Base-by-base conservation (phyloP, 768 basidiomycete species). In the Rhodosporidiobolus sp. region DNA sequence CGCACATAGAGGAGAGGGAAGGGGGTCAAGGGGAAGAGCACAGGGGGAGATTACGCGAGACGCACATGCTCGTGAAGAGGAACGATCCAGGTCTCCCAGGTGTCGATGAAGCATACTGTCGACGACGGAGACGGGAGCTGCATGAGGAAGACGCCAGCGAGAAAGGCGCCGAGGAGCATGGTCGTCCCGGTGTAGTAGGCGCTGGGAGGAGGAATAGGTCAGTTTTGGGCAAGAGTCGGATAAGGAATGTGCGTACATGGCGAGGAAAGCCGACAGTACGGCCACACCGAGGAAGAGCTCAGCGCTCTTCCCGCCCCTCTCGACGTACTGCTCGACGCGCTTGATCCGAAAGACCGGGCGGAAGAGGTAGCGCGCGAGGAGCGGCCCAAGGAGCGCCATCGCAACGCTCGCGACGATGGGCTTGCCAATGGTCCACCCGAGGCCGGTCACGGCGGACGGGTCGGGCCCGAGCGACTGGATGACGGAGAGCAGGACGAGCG, bases 161-260 rank as follows among this genome's bases (percentile, higher is more conserved):
- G 80, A 79, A 86, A 88, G 0, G 87, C 87, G 3, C 88, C 88
- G 57, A 87, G 86, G 1, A 89, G 82, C 55, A 87, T 84, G 58
- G 86, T 88, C 0, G 86, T 87, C 5, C 86, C 86, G 0, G 86
- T 83, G 77, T 85, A 87, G n/a, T 81, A 80, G 0, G 76, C 62
- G 8, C 73, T 67, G 58, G 50, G 48, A 58, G 46, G 52, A 30
- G 55, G 32, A 50, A 16, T 30, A 38, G 24, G 45, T 50, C 56
- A 49, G 56, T 48, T 24, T 34, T 22, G 11, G 19, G 5, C 4
- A 34, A 46, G 54, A 14, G 26, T 10, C 28, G 34, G 1, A 28
- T 0, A 24, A 17, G 57, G 16, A 16, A 56, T 30, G 35, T 16
- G 34, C 68, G 35, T 32, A 75, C 68, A 76, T 68, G 22, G 72